phyloP scores from a whole-genome alignment of 2,329 filamentous ascomycete genomes.

The Cephalotrichum gorgonifer region DNA sequence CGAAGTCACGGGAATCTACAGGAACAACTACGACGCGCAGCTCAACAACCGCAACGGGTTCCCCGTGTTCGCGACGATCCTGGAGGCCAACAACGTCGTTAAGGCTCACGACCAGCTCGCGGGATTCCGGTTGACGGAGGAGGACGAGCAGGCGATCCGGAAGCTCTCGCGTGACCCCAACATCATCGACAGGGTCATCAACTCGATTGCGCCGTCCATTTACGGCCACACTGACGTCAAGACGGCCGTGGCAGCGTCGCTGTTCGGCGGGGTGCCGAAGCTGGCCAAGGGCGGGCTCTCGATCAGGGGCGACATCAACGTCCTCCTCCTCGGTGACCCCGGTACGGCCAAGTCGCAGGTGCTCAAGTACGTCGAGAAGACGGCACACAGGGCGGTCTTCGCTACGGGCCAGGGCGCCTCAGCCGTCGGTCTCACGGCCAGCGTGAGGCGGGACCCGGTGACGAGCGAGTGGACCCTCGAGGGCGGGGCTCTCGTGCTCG shows the following conservation, averaged over 20 bases:
- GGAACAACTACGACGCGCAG: conserved; percentile 96
- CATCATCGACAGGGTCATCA: conserved; percentile 85
- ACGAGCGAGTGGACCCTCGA: conserved; percentile 97
- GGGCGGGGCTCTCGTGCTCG: conserved; percentile 87
- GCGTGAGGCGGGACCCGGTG: conserved; percentile 86
- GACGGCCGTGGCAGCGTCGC: conserved; percentile 84
- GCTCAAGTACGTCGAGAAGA: conserved; percentile 96
- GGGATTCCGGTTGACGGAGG: conserved; percentile 88
- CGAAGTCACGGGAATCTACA: conserved; percentile 91
- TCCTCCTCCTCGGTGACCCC: conserved; percentile 88
- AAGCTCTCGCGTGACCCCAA: conserved; percentile 79
- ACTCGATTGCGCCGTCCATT: conserved; percentile 92
- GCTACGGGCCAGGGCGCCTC: conserved; percentile 95
- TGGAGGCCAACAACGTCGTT: conserved; percentile 94
- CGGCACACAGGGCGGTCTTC: conserved; percentile 91
- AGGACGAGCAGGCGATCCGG: conserved; percentile 87
- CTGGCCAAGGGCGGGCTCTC: conserved; percentile 78
- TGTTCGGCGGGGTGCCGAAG: conserved; percentile 93
- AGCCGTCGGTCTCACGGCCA: conserved; percentile 94
- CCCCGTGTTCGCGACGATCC: conserved; percentile 92
- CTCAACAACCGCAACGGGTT: conserved; percentile 98
- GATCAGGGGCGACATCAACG: conserved; percentile 95
- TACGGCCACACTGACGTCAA: conserved; percentile 97
- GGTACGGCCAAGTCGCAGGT: conserved; percentile 98
- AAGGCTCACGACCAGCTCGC: conserved; percentile 97